Evolutionary conservation across 345 rosid genomes (phyloP).

Genomic region (Citrus unshiu): DNA sequence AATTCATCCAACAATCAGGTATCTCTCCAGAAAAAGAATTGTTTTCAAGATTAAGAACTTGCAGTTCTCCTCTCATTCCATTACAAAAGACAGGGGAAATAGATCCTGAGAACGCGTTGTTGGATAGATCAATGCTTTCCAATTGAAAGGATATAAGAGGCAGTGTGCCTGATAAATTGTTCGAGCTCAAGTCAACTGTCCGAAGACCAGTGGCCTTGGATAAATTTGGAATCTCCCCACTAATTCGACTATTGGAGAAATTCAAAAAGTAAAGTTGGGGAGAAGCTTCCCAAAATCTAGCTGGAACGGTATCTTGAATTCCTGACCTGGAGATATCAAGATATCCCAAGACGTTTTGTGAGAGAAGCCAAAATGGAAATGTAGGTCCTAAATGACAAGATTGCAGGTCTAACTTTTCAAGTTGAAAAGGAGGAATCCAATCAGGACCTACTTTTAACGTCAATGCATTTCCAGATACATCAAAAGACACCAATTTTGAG

Average conservation of each 20-base stretch:
- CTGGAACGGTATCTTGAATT: constrained; percentile 19
- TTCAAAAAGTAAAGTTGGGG: not conserved
- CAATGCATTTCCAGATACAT: constrained; percentile 19
- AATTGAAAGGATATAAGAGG: not conserved
- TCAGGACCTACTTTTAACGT: constrained; percentile 7
- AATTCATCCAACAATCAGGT: constrained; percentile 2
- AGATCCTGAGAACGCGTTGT: constrained; percentile 12
- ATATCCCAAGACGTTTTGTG: not conserved
- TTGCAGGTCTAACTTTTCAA: not conserved
- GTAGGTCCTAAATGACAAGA: constrained; percentile 25
- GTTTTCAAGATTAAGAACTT: not conserved
- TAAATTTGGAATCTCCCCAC: constrained; percentile 19
- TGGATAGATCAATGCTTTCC: not conserved
- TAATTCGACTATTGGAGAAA: constrained; percentile 27
- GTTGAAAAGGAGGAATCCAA: constrained; percentile 33
- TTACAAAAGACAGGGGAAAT: not conserved
- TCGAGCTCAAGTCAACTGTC: constrained; percentile 10
- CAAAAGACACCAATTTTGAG: not conserved
- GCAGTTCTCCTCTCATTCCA: not conserved
- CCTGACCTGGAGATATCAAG: constrained; percentile 26
- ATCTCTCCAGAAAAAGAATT: not conserved
- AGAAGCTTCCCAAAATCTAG: constrained; percentile 24
- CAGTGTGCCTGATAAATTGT: constrained; percentile 14
- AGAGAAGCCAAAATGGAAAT: constrained; percentile 32
- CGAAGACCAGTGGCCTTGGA: not conserved